Base-by-base conservation (phyloP, 108 stramenopile species). In the Fistulifera pelliculosa region DNA sequence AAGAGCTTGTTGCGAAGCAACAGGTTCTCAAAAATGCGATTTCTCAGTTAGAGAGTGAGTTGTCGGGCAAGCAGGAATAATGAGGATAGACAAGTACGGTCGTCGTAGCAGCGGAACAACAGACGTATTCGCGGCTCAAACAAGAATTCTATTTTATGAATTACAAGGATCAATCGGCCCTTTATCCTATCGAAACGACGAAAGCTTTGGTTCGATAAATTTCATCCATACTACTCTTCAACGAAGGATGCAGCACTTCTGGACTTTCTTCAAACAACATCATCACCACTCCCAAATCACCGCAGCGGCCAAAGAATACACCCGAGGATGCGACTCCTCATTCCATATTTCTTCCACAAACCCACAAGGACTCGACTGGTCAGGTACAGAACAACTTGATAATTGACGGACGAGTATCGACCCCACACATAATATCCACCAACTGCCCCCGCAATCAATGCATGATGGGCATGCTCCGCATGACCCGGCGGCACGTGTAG, bases 391-490 rank as follows among this genome's bases (percentile, higher is more conserved):
- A 85, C 55, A 43, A 92, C 65, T 71, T 92, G 90, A 54, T 85
- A 70, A 59, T 92, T 87, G 19, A 92, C 65, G 40, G 66, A 61
- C 17, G 79, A 81, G 50, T 87, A 87, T 47, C 67, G 53, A 10
- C 90, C 90, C 90, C 90, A 92, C 2, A 87, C 71, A n/a, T 70
- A 44, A 53, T 87, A 92, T 22, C 90, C 90, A 22, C 90, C 85
- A 16, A 79, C 43, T 11, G 76, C 72, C 11, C 90, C 90, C n/a
- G 90, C 82, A 11, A 87, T 49, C 25, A 87, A 82, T 11, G 90
- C 70, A 71, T 92, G 90, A 54, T 83, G 74, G 6, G 70, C 60
- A 44, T 71, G 62, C 54, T 83, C 76, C 5, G 90, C 81, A 25
- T 79, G 53, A 23, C 90, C 90, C 0, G 85, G 75, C 28, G 54